These are phyloP conservation scores for Phyllosticta capitalensis DNA, from an alignment of 2,329 filamentous ascomycete genomes.

Conservation along the genomic window DNA sequence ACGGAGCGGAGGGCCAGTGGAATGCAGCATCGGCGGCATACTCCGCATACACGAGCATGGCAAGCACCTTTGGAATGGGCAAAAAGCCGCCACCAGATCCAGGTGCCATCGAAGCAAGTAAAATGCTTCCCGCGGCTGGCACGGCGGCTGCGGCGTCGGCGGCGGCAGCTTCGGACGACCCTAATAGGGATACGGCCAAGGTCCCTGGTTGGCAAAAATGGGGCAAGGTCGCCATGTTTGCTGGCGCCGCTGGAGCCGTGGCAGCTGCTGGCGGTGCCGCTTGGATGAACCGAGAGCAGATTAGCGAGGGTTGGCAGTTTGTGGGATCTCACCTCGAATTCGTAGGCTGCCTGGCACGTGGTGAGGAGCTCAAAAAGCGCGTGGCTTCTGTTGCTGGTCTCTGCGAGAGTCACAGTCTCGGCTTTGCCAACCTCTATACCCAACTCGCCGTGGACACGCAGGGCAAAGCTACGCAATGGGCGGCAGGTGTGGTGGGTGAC, in stretches of 20 bases:
- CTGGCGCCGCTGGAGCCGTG: constrained; percentile 70
- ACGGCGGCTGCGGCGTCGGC: constrained; percentile 28
- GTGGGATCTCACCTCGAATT: constrained; percentile 87
- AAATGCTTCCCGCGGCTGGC: constrained; percentile 23
- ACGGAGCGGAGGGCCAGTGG: constrained; percentile 80
- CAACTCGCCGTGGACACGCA: constrained; percentile 54
- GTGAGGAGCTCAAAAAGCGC: constrained; percentile 68
- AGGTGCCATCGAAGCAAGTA: constrained; percentile 24
- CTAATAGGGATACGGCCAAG: constrained; percentile 36
- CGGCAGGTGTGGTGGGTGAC: constrained; percentile 52
- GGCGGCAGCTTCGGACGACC: constrained; percentile 19
- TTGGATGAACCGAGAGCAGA: constrained; percentile 74
- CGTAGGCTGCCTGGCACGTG: constrained; percentile 77
- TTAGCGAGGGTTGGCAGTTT: constrained; percentile 70
- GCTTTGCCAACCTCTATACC: constrained; percentile 82
- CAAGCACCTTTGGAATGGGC: constrained; percentile 54
- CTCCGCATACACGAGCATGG: constrained; percentile 54
- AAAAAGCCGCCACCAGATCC: constrained; percentile 12
- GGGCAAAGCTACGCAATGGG: constrained; percentile 33
- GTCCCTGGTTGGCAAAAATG: constrained; percentile 60
- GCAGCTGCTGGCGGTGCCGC: constrained; percentile 76
- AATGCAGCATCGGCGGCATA: constrained; percentile 63
- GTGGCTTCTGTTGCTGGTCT: constrained; percentile 59
- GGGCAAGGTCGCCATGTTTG: constrained; percentile 77
- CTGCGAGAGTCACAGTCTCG: constrained; percentile 55